Evolutionary conservation across 2,329 filamentous ascomycete genomes (phyloP), one percentile per base, ranked within the genome.

Genomic region (Gremmenia infestans): DNA sequence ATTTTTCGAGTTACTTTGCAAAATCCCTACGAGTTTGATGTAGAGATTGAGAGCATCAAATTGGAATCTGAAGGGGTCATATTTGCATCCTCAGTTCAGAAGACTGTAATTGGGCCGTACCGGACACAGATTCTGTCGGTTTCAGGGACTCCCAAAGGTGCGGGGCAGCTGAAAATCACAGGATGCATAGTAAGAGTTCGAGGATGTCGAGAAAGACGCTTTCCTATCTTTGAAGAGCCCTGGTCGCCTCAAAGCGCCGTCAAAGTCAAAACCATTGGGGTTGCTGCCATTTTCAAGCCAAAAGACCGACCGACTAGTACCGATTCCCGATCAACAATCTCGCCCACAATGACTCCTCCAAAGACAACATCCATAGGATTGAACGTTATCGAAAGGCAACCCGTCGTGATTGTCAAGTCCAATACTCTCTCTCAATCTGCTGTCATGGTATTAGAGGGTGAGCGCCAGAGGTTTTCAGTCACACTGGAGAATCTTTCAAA

Each of bases 361-460:
- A 83, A 76, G 55, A 69, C 78, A 2, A 75, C 79, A 42, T 75
- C 70, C 5, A 69, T 92, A 48, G 77, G 78, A 23, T 78, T 95
- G 43, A 90, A 82, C 52, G 89, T 96, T 23, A 91, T 97, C 55
- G 79, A 85, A 2, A 78, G 84, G 46, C 91, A 97, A 69, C 94
- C 94, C 5, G 74, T 89, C 3, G 75, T 97, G 3, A 75, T 85
- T 3, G 80, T 97, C 19, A 87, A 89, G 66, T 86, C 86, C 7
- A 88, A 87, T 3, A 90, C 87, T 12, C 78, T 97, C 1, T 83
- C 88, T 0, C 92, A 97, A 67, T 89, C 88, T 22, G 89, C 91
- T 9, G 76, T 96, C 37, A 97, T 96, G 91, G 81, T 99, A 11
- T 78, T 99, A 5, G 93, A 97, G 73, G 94, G 94, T 45, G 93